A percentile compares a stretch with the other conserved stretches of the same genome.
phyloP scores from a whole-genome alignment of 2,329 filamentous ascomycete species.

The Metarhizium rileyi region DNA sequence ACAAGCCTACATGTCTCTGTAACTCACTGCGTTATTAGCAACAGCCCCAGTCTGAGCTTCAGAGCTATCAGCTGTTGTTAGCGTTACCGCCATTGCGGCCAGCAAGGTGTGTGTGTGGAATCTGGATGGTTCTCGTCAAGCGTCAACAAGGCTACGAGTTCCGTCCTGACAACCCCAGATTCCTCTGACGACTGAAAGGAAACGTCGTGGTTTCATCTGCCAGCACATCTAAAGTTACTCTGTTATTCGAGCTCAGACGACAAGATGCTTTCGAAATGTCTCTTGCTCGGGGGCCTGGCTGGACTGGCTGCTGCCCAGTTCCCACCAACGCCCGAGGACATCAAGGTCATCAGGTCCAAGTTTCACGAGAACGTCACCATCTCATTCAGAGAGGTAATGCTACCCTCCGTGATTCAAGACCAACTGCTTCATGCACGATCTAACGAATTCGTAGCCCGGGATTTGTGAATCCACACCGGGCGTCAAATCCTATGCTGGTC shows the following conservation, averaged over 20 bases:
- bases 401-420: background rate
- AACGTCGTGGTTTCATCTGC: no score
- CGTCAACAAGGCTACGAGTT: background rate
- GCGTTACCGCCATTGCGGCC: background rate
- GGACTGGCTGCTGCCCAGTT: constrained; percentile 19
- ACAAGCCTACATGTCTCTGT: no score
- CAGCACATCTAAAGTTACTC: background rate
- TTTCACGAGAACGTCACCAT: constrained; percentile 51
- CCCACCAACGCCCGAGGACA: constrained; percentile 19
- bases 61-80: no score
- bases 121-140: background rate
- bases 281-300: constrained; percentile 12
- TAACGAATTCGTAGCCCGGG: constrained; percentile 41
- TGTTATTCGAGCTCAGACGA: background rate
- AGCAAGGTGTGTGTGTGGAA: background rate
- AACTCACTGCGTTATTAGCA: no score
- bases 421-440: no score
- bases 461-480: constrained; percentile 46
- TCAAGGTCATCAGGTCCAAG: constrained; percentile 45
- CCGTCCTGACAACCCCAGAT: background rate
- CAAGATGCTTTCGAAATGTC: constrained; percentile 4
- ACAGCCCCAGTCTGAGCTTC: no score
- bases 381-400: constrained; percentile 43
- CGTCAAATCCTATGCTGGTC: constrained; percentile 56
- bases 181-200: background rate